Conservation (phyloP, 768 basidiomycete genomes). For the Omphalotus guepiniiformis region DNA sequence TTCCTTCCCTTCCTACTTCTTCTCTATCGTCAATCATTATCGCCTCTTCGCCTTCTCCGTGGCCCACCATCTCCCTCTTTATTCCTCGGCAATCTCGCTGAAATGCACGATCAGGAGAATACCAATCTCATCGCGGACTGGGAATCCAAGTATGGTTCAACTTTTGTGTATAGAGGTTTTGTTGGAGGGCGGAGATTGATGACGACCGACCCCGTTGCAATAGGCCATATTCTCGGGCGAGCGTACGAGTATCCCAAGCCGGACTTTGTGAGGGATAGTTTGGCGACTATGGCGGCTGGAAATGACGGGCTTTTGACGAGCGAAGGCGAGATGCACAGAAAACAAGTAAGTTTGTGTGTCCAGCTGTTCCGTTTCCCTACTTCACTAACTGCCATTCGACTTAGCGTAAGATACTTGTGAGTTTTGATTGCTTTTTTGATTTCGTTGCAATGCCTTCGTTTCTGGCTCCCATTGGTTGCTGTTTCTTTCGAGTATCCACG, state of each 20-base stretch:
- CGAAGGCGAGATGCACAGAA: constrained; percentile 52
- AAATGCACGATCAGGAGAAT: constrained; percentile 59
- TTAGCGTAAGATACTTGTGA: constrained; percentile 49
- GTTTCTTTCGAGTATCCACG: no score
- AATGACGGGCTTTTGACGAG: constrained; percentile 45
- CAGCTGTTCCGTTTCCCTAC: constrained; percentile 3
- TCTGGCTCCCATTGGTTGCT: constrained; percentile 28
- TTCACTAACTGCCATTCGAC: background rate
- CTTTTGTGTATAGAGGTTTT: constrained; percentile 51
- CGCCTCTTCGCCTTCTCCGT: constrained; percentile 43
- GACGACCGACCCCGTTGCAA: constrained; percentile 54
- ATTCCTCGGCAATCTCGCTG: constrained; percentile 48
- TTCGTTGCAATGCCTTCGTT: no score
- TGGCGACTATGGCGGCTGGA: constrained; percentile 49
- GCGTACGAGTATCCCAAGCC: constrained; percentile 62
- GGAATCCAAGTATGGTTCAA: constrained; percentile 41
- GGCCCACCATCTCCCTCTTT: constrained; percentile 44
- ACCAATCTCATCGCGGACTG: constrained; percentile 43
- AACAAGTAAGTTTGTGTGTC: constrained; percentile 34
- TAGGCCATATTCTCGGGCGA: constrained; percentile 53
- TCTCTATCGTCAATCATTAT: constrained; percentile 39
- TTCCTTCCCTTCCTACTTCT: constrained; percentile 32
- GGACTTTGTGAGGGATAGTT: constrained; percentile 46
- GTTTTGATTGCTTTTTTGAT: no score
- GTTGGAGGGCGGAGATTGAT: constrained; percentile 49